These are phyloP conservation scores for Candida sp. DNA, from an alignment of 1,139 yeast genomes.

Conservation along the genomic window DNA sequence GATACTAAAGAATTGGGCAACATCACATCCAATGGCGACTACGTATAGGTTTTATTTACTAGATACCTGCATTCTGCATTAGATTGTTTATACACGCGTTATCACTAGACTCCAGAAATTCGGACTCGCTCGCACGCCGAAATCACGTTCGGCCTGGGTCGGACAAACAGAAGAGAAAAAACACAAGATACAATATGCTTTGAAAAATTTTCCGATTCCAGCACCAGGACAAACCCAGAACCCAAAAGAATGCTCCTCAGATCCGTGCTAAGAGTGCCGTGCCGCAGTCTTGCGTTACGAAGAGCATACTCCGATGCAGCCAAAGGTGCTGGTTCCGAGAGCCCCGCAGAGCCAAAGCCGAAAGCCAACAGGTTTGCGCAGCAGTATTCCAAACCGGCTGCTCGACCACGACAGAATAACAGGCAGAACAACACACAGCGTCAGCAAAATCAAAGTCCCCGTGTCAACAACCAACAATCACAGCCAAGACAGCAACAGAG, in stretches of 20 bases:
- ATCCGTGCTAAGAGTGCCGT: background rate
- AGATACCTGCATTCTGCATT: background rate
- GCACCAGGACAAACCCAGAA: background rate
- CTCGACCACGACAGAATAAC: background rate
- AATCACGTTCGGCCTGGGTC: too few relatives aligned
- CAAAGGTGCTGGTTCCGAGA: background rate
- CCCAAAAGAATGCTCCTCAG: background rate
- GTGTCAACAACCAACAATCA: background rate
- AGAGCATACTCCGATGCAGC: background rate
- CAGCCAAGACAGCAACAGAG: background rate
- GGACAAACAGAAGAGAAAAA: background rate
- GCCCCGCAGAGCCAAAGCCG: conserved; percentile 7
- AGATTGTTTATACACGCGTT: background rate
- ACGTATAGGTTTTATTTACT: conserved; percentile 8
- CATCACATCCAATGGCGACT: conserved; percentile 51
- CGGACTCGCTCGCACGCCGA: too few relatives aligned
- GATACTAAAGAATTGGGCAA: conserved; percentile 47
- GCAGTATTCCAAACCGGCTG: conserved; percentile 8
- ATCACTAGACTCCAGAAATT: background rate
- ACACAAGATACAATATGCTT: background rate
- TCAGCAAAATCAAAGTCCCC: too few relatives aligned
- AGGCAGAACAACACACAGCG: background rate
- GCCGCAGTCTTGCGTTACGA: background rate
- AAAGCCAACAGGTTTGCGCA: conserved; percentile 14
- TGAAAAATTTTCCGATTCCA: conserved; percentile 1